Evolutionary conservation across 129 eudicot species (phyloP).

Genomic region (Arctium minus): DNA sequence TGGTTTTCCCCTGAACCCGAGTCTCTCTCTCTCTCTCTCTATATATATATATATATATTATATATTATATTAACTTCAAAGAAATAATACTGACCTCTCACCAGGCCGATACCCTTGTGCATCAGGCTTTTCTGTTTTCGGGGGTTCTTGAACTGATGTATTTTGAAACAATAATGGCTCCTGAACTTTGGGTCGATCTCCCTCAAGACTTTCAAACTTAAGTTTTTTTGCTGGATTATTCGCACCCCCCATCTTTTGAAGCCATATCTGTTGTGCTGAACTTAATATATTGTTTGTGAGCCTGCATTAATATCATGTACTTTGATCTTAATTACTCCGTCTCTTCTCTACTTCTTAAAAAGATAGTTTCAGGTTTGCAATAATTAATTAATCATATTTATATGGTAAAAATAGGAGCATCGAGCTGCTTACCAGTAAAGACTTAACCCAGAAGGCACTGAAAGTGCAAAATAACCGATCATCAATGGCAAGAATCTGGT

Average conservation of each 20-base stretch:
- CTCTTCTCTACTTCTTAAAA: no score
- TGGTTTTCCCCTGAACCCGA: no score
- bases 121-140: constrained; percentile 39
- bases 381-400: no score
- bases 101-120: constrained; percentile 84
- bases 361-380: no score
- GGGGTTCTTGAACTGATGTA: constrained; percentile 31
- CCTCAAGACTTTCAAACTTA: constrained; percentile 44
- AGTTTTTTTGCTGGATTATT: constrained; percentile 49
- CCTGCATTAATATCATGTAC: constrained; percentile 40
- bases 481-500: constrained; percentile 79
- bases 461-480: constrained; percentile 94
- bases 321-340: no score
- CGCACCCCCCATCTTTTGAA: constrained; percentile 96
- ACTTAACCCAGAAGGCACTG: constrained; percentile 98
- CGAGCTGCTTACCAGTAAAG: constrained; percentile 75
- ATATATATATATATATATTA: neutral
- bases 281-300: constrained; percentile 88
- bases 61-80: neutral
- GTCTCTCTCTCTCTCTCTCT: no score
- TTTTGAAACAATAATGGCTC: constrained; percentile 39
- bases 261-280: constrained; percentile 87
- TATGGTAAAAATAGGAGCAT: neutral
- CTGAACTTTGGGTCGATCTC: constrained; percentile 40
- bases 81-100: constrained; percentile 58